Evolutionary conservation across 306 rosid species (phyloP).

Genomic region (Neltuma alba): DNA sequence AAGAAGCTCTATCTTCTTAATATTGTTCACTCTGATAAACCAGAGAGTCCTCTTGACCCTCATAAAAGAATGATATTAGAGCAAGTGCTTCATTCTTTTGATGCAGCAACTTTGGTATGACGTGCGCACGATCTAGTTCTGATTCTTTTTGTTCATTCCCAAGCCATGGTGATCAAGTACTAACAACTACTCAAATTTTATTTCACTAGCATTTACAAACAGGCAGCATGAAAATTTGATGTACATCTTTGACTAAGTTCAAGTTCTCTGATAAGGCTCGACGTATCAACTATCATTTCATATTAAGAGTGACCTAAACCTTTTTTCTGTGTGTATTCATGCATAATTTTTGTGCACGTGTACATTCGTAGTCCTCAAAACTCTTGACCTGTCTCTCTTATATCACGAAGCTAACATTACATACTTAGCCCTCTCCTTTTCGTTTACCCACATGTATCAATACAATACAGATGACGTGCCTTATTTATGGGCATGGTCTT

Average conservation of each 20-base stretch:
- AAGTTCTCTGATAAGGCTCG: background rate
- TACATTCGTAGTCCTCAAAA: background rate
- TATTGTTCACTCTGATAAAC: slow-evolving; percentile 77
- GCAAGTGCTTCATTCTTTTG: slow-evolving; percentile 21
- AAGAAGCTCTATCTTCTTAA: slow-evolving; percentile 88
- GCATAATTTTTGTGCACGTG: background rate
- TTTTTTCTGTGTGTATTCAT: background rate
- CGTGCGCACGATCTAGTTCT: background rate
- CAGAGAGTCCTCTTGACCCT: slow-evolving; percentile 73
- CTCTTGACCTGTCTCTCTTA: background rate
- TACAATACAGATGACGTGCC: too few relatives aligned
- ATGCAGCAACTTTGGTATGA: slow-evolving; percentile 7
- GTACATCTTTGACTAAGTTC: background rate
- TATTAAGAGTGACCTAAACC: background rate
- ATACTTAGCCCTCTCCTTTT: too few relatives aligned
- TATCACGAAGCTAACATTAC: background rate
- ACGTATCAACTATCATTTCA: background rate
- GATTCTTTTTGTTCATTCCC: background rate
- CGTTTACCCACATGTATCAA: too few relatives aligned
- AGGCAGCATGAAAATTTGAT: background rate
- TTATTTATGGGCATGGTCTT: too few relatives aligned
- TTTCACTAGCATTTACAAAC: background rate
- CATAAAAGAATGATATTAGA: slow-evolving; percentile 24
- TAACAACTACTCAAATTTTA: background rate
- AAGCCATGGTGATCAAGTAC: background rate